Base-by-base conservation (phyloP, 768 basidiomycete genomes). In the Hericium coralloides region DNA sequence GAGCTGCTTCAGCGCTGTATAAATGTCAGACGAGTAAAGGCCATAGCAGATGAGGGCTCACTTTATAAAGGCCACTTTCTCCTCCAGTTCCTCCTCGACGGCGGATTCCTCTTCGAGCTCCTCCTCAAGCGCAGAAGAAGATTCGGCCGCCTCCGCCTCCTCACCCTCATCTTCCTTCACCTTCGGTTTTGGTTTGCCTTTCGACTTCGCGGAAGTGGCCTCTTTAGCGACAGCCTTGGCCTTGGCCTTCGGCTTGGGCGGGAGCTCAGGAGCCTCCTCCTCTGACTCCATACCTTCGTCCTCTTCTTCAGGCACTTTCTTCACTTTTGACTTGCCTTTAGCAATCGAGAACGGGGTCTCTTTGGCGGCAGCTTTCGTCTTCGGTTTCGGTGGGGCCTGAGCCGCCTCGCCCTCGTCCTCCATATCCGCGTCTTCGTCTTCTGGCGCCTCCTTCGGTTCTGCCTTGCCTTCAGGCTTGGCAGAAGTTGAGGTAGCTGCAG, bases 51-150 rank as follows among this genome's bases (percentile, higher is more conserved):
- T n/a, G 20, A 4, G n/a, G 38, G 56, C 76, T 53, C 60, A 89
- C 92, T 75, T 83, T 65, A 89, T 87, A 0, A 83, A 82, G 3
- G 84, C 83, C n/a, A 71, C 72, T 17, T 76, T 76, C 22, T 73
- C 78, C 18, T 76, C 78, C 18, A 70, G 71, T 41, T 67, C 66
- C 23, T 73, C 76, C 14, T 74, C 75, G 58, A 76, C 76, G 12
- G 67, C 74, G 49, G 75, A 75, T 39, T 63, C 69, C 17, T 57
- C 69, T n/a, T 57, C 39, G 5, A 49, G 47, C 49, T 64, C 67
- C 26, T 52, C 49, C 31, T 41, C 56, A 20, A 73, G 73, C 41
- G 69, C 69, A 23, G 58, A 56, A 18, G 39, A 47, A 3, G 57
- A 62, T 3, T 53, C 67, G 63, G 22, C 64, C 60, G 50, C 57